phyloP scores from a whole-genome alignment of 2,329 filamentous ascomycete species.

The Fusarium chaquense region DNA sequence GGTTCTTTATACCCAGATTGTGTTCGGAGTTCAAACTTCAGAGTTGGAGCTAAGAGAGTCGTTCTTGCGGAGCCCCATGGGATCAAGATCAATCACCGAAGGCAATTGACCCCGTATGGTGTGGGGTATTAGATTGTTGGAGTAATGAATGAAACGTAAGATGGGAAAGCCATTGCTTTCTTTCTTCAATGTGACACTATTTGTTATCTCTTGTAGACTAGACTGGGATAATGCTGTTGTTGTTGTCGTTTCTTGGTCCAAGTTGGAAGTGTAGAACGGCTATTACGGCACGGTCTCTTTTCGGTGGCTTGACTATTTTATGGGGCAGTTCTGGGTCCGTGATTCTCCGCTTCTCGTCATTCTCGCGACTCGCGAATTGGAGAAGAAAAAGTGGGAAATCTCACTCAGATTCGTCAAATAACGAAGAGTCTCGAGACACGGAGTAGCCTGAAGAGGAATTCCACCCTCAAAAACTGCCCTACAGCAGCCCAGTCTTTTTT shows the following conservation, averaged over 20 bases:
- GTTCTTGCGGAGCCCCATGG: conserved; percentile 40
- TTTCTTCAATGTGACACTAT: background rate
- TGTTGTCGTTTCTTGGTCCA: background rate
- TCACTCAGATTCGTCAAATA: background rate
- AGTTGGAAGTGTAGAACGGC: conserved; percentile 10
- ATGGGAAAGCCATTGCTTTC: background rate
- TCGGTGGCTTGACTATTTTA: conserved; percentile 22
- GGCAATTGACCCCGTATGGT: conserved; percentile 27
- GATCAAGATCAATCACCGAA: conserved; percentile 4
- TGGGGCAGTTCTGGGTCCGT: conserved; percentile 11
- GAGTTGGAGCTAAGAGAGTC: conserved; percentile 4
- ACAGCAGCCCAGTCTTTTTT: too few species aligned
- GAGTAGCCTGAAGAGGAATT: conserved; percentile 10
- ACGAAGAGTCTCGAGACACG: too few species aligned
- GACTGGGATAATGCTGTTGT: background rate
- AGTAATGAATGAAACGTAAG: background rate
- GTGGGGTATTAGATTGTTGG: conserved; percentile 22
- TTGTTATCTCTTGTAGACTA: background rate
- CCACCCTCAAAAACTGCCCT: conserved; percentile 6
- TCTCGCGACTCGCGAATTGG: conserved; percentile 20
- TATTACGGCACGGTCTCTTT: conserved; percentile 40
- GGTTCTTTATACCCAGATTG: conserved; percentile 10
- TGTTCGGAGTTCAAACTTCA: background rate
- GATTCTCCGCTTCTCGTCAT: conserved; percentile 20
- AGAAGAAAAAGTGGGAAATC: conserved; percentile 12